Base-by-base conservation (phyloP, 257 asterid genomes). In the Nicotiana tomentosiformis region DNA sequence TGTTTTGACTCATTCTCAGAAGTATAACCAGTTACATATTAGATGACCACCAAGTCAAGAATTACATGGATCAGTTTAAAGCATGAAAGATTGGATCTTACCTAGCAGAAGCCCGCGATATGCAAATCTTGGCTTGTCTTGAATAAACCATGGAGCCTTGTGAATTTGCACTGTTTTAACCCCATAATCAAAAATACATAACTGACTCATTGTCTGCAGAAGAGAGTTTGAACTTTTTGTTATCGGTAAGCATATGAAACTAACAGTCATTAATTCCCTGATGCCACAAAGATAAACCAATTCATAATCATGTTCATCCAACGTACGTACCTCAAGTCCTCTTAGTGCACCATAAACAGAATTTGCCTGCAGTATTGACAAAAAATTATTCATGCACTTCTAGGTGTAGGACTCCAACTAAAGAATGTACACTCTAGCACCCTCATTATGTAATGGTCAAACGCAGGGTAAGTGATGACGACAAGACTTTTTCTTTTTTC, bases 101-200 rank as follows among this genome's bases (percentile, higher is more conserved):
- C 99, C 99, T 58, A 95, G 89, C 90, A 91, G 6, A 82, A 93
- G 95, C 85, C 97, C 99, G 6, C 98, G 97, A 85, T 91, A 95
- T 78, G 72, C 77, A 82, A 95, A 95, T 90, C 97, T 91, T 33
- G 99, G 99, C 86, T 90, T 91, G 89, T 95, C 99, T 88, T 91
- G 91, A 81, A 95, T 87, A 88, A 89, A 93, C 99, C 98, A 95
- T 64, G 99, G 99, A 65, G 97, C 97, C 84, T 88, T 92, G 62
- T 84, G 87, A 43, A 95, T 88, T 87, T 85, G 84, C 64, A 95
- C 93, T 57, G 89, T 80, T 92, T 95, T 95, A 80, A 92, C 84
- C 88, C 87, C 97, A 82, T 93, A 95, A 83, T 92, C 93, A 89
- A 87, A 93, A 69, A 82, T 85, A 83, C 98, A 95, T 77, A 95